Evolutionary conservation across 495 filamentous ascomycete genomes (phyloP), one percentile per base, ranked within the genome.

Genomic region (Penicillium nucicola): DNA sequence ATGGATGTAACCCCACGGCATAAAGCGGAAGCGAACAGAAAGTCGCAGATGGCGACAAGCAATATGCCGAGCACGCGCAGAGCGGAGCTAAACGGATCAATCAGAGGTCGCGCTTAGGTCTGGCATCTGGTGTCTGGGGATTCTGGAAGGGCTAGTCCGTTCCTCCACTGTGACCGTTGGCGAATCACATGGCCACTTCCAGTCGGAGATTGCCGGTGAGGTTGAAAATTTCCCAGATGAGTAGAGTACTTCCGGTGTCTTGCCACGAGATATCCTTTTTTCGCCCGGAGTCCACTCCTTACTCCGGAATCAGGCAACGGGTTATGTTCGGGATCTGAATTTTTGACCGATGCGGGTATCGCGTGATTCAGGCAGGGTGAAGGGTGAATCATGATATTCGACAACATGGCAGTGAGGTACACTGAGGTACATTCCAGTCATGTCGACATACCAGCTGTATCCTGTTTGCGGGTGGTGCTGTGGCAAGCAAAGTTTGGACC

Each of bases 1-100:
- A 53, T 57, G 60, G 46, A 67, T 67, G 69, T 67, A 69, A 72
- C 67, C 69, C 58, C 63, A 41, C 34, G 45, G 52, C 43, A n/a
- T 31, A 25, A 30, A 32, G 53, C 52, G 55, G 44, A 53, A 57
- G 48, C 44, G 44, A 56, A 52, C 52, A 53, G 52, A 53, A 41
- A 55, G 19, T 5, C 55, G 51, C 56, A 56, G 59, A 55, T 40
- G 38, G 31, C 40, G 53, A 45, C 52, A 58, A 58, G 61, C 13
- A 40, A 42, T 13, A 17, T 14, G 43, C 50, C 20, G 41, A 53
- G 50, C 22, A 32, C 25, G 17, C 37, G 18, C 11, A 38, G 23
- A 33, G 45, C 19, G 45, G 37, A 31, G 19, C 12, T 31, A 7
- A 12, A 2, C 14, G 18, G 45, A 20, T 49, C 50, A 53, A 57